These are phyloP conservation scores for Pascua sp. DNA, from an alignment of 1,284 basidiomycete genomes.

Conservation along the genomic window DNA sequence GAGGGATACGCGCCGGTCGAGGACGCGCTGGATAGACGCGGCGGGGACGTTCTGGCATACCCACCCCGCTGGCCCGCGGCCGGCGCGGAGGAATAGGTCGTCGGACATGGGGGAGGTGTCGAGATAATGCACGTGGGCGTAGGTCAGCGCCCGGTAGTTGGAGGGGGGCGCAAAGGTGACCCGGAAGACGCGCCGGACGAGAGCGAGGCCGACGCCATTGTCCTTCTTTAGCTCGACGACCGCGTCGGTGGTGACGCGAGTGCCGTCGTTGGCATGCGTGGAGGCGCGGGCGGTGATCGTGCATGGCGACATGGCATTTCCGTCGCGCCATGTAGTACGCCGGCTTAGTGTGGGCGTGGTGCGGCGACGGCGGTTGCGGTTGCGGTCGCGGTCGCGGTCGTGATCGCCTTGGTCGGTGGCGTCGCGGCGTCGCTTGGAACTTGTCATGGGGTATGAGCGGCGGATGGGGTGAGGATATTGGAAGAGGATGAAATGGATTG, in stretches of 20 bases:
- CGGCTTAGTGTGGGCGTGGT: no score
- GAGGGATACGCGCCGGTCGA: neutral
- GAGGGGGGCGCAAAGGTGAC: no score
- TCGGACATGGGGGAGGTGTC: neutral
- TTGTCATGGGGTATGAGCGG: no score
- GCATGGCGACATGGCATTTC: no score
- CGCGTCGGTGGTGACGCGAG: neutral
- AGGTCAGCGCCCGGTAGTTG: neutral
- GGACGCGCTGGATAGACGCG: neutral
- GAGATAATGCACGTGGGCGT: conserved; percentile 1
- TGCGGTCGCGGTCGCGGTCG: no score
- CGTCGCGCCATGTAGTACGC: no score
- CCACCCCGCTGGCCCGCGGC: no score
- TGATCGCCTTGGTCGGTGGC: no score
- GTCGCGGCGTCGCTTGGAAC: no score
- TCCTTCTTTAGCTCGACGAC: neutral
- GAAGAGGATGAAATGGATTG: no score
- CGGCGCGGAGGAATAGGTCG: neutral
- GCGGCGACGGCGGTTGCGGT: no score
- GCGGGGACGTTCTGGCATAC: neutral
- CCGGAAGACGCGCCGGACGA: conserved; percentile 1
- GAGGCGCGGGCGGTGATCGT: neutral
- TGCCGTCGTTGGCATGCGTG: neutral
- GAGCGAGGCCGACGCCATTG: neutral
- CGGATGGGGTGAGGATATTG: no score